Evolutionary conservation across 1,284 basidiomycete species (phyloP).

Genomic region (Ustilago shanxiensis): DNA sequence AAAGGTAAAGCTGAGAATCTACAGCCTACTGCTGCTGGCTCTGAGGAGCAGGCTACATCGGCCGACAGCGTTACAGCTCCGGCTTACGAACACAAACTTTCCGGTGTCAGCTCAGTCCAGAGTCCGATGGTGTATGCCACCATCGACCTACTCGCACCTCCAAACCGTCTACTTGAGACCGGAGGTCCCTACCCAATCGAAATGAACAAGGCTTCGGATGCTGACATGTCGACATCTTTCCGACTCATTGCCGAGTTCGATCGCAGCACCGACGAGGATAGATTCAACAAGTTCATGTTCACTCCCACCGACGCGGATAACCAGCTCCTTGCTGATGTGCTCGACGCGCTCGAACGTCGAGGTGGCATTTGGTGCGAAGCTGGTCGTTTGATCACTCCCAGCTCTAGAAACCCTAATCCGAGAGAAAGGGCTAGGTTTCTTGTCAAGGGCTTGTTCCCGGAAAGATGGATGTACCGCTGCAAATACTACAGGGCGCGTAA

Average conservation of each 20-base stretch:
- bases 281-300: constrained; percentile 32
- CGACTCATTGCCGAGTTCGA: constrained; percentile 35
- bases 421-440: constrained; percentile 33
- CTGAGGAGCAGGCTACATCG: constrained; percentile 20
- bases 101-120: constrained; percentile 18
- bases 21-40: not conserved
- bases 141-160: constrained; percentile 47
- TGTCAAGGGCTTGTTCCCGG: constrained; percentile 47
- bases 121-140: constrained; percentile 42
- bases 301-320: constrained; percentile 11
- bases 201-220: constrained; percentile 40
- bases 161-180: constrained; percentile 33
- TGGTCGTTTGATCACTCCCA: constrained; percentile 40
- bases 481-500: constrained; percentile 35
- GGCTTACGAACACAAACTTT: not conserved
- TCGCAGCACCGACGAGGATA: constrained; percentile 24
- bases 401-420: constrained; percentile 33
- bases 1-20: not conserved
- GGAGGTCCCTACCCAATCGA: constrained; percentile 45
- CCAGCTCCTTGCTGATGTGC: constrained; percentile 25
- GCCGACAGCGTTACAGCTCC: constrained; percentile 1
- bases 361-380: constrained; percentile 47
- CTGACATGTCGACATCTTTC: constrained; percentile 26
- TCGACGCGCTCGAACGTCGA: constrained; percentile 33
- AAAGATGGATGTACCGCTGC: constrained; percentile 35